Evolutionary conservation across 306 rosid species (phyloP), one percentile per base, ranked within the genome.

Genomic region (Cucumis hystrix): DNA sequence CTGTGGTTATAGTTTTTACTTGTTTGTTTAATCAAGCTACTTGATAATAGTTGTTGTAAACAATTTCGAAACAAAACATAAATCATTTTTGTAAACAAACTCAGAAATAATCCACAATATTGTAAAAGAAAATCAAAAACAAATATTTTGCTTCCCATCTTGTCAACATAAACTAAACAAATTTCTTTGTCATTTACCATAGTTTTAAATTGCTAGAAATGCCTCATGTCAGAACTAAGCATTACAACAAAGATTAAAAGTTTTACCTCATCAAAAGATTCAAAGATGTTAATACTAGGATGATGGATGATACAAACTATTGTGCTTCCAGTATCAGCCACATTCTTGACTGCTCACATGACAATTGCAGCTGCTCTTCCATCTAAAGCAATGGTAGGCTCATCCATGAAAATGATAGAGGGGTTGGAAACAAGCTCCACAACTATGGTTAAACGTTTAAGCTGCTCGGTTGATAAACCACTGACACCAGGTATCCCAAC

Each of bases 281-380:
- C 87, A 72, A 85, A 83, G 35, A 85, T 79, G 83, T 85, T 82
- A 14, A 86, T 82, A 67, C 86, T 83, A 0, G 91, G 91, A 43
- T 85, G 89, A 80, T 88, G 91, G 33, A 85, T 83, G 23, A 89
- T 85, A 83, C 91, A 88, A 25, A 85, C 87, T 18, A 83, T 79
- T 45, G 91, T 88, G 68, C 91, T 81, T 66, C 89, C 85, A 0
- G 89, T 80, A 16, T 73, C 66, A 66, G 58, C 87, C 10, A 88
- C 78, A 71, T 88, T 86, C 82, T 84, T 88, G 52, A 86, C 82
- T 11, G 84, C 89, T 74, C 88, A 79, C 86, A 86, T 84, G 71
- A 88, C 89, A 16, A 82, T 79, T 37, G 88, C 88, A 20, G 91
- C 88, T 40, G 88, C 67, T 86, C 82, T 13, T 84, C 88, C 10